Conservation (phyloP, 768 basidiomycete genomes). For the Mycena maculata region DNA sequence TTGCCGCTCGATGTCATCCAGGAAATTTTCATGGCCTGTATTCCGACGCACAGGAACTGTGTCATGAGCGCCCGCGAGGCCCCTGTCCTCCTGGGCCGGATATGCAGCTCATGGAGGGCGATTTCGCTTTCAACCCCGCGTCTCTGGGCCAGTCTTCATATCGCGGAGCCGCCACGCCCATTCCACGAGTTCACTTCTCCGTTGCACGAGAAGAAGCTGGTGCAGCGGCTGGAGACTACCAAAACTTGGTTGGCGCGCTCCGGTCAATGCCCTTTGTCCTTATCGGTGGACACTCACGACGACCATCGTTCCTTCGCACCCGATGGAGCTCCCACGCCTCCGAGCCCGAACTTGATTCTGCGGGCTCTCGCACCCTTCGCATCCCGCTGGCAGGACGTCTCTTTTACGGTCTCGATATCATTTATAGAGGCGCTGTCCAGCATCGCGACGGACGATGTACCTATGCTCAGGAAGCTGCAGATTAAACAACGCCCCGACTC, state of each 20-base stretch:
- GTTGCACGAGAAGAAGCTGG: slow-evolving; percentile 5
- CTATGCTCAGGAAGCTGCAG: background rate
- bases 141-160: slow-evolving; percentile 17
- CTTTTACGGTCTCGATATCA: background rate
- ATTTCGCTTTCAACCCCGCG: slow-evolving; percentile 24
- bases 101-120: slow-evolving; percentile 26
- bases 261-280: slow-evolving; percentile 15
- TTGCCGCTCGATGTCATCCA: slow-evolving; percentile 12
- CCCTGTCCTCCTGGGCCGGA: slow-evolving; percentile 26
- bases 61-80: slow-evolving; percentile 20
- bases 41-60: slow-evolving; percentile 19
- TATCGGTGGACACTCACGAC: background rate
- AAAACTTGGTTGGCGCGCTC: slow-evolving; percentile 10
- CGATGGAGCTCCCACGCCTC: background rate
- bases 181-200: too few relatives aligned
- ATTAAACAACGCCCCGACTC: background rate
- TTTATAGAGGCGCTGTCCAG: background rate
- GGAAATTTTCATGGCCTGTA: slow-evolving; percentile 23
- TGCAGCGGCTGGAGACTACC: slow-evolving; percentile 16
- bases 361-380: slow-evolving; percentile 1
- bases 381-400: slow-evolving; percentile 3
- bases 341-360: background rate
- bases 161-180: slow-evolving; percentile 13
- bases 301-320: background rate
- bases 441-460: background rate